Evolutionary conservation across 345 rosid genomes (phyloP).

Genomic region (Citrus australasica): DNA sequence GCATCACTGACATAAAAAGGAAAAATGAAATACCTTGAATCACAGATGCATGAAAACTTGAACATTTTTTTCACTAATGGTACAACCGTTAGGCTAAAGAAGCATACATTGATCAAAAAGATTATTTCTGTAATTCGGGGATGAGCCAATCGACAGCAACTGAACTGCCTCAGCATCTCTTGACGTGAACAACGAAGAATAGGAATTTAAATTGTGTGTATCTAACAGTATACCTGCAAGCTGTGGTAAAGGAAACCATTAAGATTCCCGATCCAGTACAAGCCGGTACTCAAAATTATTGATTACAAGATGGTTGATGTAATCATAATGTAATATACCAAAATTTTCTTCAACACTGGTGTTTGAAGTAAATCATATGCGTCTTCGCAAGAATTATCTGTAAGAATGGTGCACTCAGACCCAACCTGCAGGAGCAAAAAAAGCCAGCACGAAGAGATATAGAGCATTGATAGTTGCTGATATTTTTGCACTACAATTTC

Average conservation of each 20-base stretch:
- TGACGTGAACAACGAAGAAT: slow-evolving; percentile 26
- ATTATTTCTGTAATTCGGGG: slow-evolving; percentile 39
- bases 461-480: neutral
- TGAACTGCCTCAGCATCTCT: slow-evolving; percentile 71
- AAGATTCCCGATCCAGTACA: neutral
- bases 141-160: slow-evolving; percentile 47
- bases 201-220: slow-evolving; percentile 43
- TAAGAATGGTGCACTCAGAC: slow-evolving; percentile 57
- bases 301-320: neutral
- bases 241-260: slow-evolving; percentile 28
- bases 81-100: neutral
- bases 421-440: slow-evolving; percentile 25
- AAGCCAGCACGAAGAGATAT: neutral
- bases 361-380: slow-evolving; percentile 61
- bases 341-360: slow-evolving; percentile 41
- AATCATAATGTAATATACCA: slow-evolving; percentile 29
- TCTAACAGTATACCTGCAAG: slow-evolving; percentile 65
- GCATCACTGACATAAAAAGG: slow-evolving; percentile 36
- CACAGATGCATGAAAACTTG: neutral
- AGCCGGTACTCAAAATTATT: neutral
- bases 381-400: slow-evolving; percentile 69
- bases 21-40: neutral
- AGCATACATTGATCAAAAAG: slow-evolving; percentile 46
- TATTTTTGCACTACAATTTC: too few species aligned
- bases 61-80: neutral